A percentile compares a stretch with the other conserved stretches of the same genome.
Conservation (phyloP, 202 grass and related monocot species). For the Thinopyrum obtusiflorum region DNA sequence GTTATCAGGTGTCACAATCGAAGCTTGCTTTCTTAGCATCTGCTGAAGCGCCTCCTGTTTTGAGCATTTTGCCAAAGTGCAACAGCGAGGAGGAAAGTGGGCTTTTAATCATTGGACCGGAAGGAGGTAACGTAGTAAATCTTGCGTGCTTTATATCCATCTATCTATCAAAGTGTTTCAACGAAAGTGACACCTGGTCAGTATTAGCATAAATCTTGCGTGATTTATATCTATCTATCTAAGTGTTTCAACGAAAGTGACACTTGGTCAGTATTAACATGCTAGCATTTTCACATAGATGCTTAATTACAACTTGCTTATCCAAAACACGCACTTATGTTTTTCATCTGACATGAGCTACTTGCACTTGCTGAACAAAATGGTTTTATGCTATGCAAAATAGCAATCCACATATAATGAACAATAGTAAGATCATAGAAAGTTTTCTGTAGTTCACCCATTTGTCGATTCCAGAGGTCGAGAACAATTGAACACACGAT, state of each 20-base stretch:
- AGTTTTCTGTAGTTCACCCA: not conserved
- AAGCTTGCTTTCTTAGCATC: conserved; percentile 80
- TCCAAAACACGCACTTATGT: not conserved
- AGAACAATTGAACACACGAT: not conserved
- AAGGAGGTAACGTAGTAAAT: conserved; percentile 60
- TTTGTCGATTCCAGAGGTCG: not conserved
- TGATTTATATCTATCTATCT: not conserved
- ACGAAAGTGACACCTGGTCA: not conserved
- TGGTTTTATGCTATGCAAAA: not conserved
- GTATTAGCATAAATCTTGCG: not conserved
- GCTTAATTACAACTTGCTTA: not conserved
- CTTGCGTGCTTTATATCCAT: not conserved
- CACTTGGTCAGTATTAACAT: not conserved
- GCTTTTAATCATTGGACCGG: conserved; percentile 81
- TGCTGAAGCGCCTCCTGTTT: conserved; percentile 76
- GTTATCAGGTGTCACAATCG: conserved; percentile 58
- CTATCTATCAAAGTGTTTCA: not conserved
- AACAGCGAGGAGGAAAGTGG: conserved; percentile 56
- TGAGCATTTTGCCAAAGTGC: conserved; percentile 53
- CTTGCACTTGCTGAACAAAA: not conserved
- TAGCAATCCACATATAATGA: not conserved
- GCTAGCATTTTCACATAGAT: not conserved
- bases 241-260: not conserved
- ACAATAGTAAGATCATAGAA: not conserved
- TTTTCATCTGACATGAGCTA: not conserved